Base-by-base conservation (phyloP, 495 filamentous ascomycete species). In the Glonium stellatum region DNA sequence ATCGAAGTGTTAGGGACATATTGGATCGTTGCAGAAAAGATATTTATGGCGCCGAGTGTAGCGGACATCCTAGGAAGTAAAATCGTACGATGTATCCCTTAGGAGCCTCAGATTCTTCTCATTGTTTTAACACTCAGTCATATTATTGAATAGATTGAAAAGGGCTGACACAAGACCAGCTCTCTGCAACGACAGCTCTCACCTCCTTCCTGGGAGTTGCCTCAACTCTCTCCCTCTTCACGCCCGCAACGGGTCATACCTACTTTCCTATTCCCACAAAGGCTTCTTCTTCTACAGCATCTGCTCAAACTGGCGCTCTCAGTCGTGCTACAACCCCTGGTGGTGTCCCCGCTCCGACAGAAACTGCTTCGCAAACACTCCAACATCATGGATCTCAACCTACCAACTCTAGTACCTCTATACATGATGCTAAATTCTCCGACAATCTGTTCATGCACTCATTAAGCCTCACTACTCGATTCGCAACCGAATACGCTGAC, bases 21-120 rank as follows among this genome's bases (percentile, higher is more conserved):
- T 67, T 97, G 88, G 66, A 78, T 96, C 11, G 79, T 92, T 1
- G 89, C 88, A 1, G 88, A 89, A 66, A 87, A 88, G 63, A 84
- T 97, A 46, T 96, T 91, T 69, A 89, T 92, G 87, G 91, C 93
- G 8, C 91, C 95, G 0, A 84, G 83, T 0, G 74, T 96, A 12
- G 82, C 80, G 1, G 90, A 91, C 68, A 79, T 96, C 0, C 67
- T 98, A 12, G 83, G 83, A 54, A 85, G 84, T 62, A 74, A 89
- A 71, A 76, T 96, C 70, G 89, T 95, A 75, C 35, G 79, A 72
- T 31, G 21, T 23, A 18, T 13, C n/a, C 22, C 22, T 27, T 31
- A 2, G 27, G 2, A 31, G 6, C 27, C 3, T 31, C 27, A 31
- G 6, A 31, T 2, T 31, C 27, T 31, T 31, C 27, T 31, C 27